A percentile compares a stretch with the other conserved stretches of the same genome.
Evolutionary conservation across 164 flowering plant genomes (phyloP).

Genomic region (Sedum album): DNA sequence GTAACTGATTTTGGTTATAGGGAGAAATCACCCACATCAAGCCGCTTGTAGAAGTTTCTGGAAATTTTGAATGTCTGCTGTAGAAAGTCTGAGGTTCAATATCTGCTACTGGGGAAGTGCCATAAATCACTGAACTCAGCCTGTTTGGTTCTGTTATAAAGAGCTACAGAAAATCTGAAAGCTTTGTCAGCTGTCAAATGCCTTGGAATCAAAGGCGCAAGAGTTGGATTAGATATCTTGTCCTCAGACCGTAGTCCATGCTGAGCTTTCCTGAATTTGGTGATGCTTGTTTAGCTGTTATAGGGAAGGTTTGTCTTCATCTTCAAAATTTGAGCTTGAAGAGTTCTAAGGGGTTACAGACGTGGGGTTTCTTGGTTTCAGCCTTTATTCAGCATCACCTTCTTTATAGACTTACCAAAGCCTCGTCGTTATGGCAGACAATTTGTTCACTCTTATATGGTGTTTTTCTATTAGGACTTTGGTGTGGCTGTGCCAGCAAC

Average conservation of each 20-base stretch:
- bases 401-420: not conserved
- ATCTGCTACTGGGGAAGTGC: slow-evolving; percentile 28
- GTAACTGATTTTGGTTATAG: too few species aligned
- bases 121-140: slow-evolving; percentile 28
- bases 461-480: not conserved
- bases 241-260: slow-evolving; percentile 11
- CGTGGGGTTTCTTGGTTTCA: not conserved
- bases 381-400: not conserved
- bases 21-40: too few species aligned
- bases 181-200: slow-evolving; percentile 21
- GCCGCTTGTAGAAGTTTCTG: too few species aligned
- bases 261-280: slow-evolving; percentile 3
- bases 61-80: slow-evolving; percentile 24
- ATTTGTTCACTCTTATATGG: not conserved
- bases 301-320: not conserved
- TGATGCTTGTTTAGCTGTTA: not conserved
- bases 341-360: not conserved
- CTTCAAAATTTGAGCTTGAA: not conserved
- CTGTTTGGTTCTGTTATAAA: slow-evolving; percentile 16
- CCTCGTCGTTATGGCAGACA: slow-evolving; percentile 15
- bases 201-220: slow-evolving; percentile 19
- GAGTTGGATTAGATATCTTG: not conserved
- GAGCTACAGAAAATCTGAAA: slow-evolving; percentile 19
- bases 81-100: too few species aligned
- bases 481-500: not conserved